These are phyloP conservation scores for Leishmania tarentolae DNA, from an alignment of 208 protist genomes.

Conservation along the genomic window DNA sequence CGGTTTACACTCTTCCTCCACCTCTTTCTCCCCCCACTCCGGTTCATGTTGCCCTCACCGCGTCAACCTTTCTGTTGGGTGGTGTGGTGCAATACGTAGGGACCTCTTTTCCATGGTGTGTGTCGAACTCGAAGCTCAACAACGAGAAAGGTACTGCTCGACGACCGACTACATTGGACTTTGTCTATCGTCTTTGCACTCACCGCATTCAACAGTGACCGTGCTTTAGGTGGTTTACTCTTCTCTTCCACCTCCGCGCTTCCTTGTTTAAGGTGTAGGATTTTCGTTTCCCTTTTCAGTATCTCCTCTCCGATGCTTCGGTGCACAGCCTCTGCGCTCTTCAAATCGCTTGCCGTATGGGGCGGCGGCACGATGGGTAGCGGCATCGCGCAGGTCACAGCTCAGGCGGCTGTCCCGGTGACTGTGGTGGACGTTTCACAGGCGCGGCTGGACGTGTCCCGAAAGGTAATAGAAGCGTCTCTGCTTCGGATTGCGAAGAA, in stretches of 20 bases:
- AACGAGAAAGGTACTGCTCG: neutral
- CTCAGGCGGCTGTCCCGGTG: constrained; percentile 47
- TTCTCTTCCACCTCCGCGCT: neutral
- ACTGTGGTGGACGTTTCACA: constrained; percentile 66
- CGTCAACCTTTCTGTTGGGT: neutral
- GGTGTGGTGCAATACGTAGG: neutral
- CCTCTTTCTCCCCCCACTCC: neutral
- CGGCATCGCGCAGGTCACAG: constrained; percentile 72
- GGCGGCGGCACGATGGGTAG: constrained; percentile 78
- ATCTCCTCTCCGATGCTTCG: constrained; percentile 20
- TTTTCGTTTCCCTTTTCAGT: neutral
- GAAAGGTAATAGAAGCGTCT: constrained; percentile 52
- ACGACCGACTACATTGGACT: neutral
- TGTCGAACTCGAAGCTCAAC: neutral
- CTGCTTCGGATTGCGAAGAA: constrained; percentile 65
- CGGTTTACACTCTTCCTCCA: neutral
- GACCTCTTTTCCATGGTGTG: neutral
- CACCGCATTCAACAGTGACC: neutral
- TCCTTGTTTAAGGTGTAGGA: neutral
- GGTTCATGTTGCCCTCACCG: neutral
- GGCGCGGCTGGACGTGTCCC: constrained; percentile 49
- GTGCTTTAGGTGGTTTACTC: neutral
- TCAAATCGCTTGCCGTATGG: constrained; percentile 55
- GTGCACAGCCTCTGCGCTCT: constrained; percentile 26
- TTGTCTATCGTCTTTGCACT: neutral